Evolutionary conservation across 2,329 filamentous ascomycete genomes (phyloP), one percentile per base, ranked within the genome.

Genomic region (Beauveria varroae): DNA sequence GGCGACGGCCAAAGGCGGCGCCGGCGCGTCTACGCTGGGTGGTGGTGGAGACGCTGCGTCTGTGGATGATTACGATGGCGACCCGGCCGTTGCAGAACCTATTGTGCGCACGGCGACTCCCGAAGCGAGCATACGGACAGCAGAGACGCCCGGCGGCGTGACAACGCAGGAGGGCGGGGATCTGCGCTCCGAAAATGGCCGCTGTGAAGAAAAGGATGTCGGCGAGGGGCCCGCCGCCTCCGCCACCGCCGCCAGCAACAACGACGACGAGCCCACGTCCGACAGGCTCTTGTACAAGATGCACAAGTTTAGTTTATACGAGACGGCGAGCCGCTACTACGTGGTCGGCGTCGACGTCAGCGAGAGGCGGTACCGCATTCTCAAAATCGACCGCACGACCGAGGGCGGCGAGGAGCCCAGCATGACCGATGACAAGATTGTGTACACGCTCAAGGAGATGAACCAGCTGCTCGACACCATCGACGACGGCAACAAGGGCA

Each of bases 231-330:
- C 62, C 10, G 24, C 61, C 9, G 64, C 62, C 10, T 18, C 61
- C 9, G 64, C 61, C 8, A 63, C 66, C 3, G 63, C 65, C 41
- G 10, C 20, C 9, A 6, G 20, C 14, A 37, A 74, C 37, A 67
- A 69, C 16, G 71, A 72, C 24, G 72, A 75, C 20, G 71, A 72
- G 18, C 70, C 68, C 16, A 67, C 68, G 1, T 68, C 68, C 5
- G 72, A 76, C 58, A 74, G 76, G 24, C 67, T 78, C 20, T 73
- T 79, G 50, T 81, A 82, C 73, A 84, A 83, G 72, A 96, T 99
- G 91, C 92, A 97, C 78, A 96, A 95, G 70, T 98, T 96, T 74
- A 95, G 90, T n/a, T 78, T 99, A 24, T 98, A 99, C 74, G 95
- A 99, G 77, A 99, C 95, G 3, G 90, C 91, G 14, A 91, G 88